Base-by-base conservation (phyloP, 208 protist species). In the Leishmania major region DNA sequence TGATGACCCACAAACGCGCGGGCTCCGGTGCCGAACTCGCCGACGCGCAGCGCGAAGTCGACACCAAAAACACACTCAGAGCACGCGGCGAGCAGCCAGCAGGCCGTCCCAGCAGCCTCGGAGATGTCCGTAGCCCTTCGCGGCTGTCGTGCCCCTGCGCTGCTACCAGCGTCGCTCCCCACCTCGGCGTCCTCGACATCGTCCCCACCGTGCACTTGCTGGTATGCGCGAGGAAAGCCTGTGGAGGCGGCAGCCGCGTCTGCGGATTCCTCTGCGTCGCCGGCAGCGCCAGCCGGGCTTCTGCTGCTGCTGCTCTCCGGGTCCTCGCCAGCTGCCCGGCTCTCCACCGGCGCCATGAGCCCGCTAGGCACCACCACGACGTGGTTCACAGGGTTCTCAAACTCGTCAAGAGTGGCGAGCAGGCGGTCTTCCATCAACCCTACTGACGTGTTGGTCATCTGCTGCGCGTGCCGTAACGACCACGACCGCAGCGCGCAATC, bases 361-460 rank as follows among this genome's bases (percentile, higher is more conserved):
- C 71, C 87, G 1, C 66, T 35, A 13, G 90, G 92, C 45, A 90
- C 85, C 31, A 95, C 64, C 17, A 88, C 91, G 69, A 97, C 85
- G 69, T 97, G 92, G 79, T 96, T 96, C 25, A 97, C 92, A 4
- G 94, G 90, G 76, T 93, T 94, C 64, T 93, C 90, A 69, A 97
- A 96, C 84, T 95, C 94, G 67, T 97, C 94, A 25, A 97, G 87
- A 51, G 77, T 94, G 60, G 77, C 78, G 28, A 97, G 79, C 40
- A 97, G 84, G 15, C 94, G 91, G 6, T 92, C 89, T 15, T 95
- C 92, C 43, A 81, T 82, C 55, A 79, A 43, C 28, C 71, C 78
- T 5, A 60, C 76, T 28, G 80, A 35, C 31, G 73, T 66, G 49
- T 59, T 80, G 55, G 55, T 78, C 66, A 74, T 67, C 70, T 85